A percentile compares a stretch with the other conserved stretches of the same genome.
Conservation (phyloP, 306 rosid species). For the Sesbania bispinosa region DNA sequence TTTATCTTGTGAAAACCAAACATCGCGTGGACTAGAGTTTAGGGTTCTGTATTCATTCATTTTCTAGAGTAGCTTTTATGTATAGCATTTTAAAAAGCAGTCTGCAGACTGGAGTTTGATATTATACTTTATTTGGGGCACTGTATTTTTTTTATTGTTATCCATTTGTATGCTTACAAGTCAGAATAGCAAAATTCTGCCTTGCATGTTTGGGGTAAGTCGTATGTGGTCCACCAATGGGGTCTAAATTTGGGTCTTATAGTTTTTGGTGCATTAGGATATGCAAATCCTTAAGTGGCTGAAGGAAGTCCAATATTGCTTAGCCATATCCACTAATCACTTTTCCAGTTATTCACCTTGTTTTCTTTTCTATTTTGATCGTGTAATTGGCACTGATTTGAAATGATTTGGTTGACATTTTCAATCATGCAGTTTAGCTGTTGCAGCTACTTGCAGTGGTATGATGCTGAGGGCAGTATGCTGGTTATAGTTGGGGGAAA, state of each 20-base stretch:
- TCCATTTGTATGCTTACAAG: background rate
- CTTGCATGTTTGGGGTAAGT: background rate
- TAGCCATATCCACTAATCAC: background rate
- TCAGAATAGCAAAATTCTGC: background rate
- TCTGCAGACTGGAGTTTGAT: background rate
- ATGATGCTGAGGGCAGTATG: constrained; percentile 87
- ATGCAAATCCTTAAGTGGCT: constrained; percentile 9
- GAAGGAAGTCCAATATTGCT: constrained; percentile 6
- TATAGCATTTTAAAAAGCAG: background rate
- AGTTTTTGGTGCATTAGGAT: constrained; percentile 7
- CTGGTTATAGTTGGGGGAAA: constrained; percentile 79
- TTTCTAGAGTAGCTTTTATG: too few relatives aligned
- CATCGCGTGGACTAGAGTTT: background rate
- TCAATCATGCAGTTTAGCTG: constrained; percentile 44
- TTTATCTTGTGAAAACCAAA: background rate
- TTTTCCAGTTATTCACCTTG: background rate
- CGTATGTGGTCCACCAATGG: background rate
- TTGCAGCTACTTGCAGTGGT: constrained; percentile 40
- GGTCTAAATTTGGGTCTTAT: background rate
- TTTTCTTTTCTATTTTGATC: background rate
- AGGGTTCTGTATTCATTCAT: constrained; percentile 19
- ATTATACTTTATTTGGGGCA: constrained; percentile 1
- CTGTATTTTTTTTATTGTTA: background rate
- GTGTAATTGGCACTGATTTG: constrained; percentile 6
- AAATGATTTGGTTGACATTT: constrained; percentile 30